These are phyloP conservation scores for Penicillium hesseltinei DNA, from an alignment of 2,329 filamentous ascomycete genomes.

Conservation along the genomic window DNA sequence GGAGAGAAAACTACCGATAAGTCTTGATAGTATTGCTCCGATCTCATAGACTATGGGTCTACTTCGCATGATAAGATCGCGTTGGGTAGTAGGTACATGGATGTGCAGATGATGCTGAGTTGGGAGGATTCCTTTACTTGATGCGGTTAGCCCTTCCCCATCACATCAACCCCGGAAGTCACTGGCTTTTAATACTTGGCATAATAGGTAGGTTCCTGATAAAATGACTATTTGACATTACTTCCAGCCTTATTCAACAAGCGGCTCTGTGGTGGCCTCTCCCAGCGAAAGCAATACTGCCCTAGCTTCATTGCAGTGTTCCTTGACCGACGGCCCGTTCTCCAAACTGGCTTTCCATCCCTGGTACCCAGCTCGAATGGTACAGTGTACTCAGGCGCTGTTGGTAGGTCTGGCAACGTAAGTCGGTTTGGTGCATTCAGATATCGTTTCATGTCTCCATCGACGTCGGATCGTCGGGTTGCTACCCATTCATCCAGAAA, in stretches of 20 bases:
- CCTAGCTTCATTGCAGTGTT: conserved; percentile 14
- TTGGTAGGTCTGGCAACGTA: conserved; percentile 17
- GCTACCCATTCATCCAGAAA: conserved; percentile 21
- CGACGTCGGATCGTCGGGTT: conserved; percentile 6
- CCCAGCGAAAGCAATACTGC: conserved; percentile 21
- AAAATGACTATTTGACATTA: neutral
- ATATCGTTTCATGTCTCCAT: conserved; percentile 15
- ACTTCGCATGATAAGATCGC: neutral
- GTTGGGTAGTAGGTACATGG: neutral
- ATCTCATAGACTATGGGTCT: neutral
- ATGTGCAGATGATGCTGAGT: neutral
- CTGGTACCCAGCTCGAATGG: conserved; percentile 15
- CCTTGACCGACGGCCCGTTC: conserved; percentile 10
- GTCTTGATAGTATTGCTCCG: neutral
- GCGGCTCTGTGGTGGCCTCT: conserved; percentile 16
- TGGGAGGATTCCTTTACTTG: conserved; percentile 12
- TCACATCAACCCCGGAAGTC: neutral
- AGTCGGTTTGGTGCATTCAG: conserved; percentile 18
- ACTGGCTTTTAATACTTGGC: neutral
- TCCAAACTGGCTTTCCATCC: conserved; percentile 14
- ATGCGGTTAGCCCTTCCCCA: conserved; percentile 13
- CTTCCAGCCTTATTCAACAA: neutral
- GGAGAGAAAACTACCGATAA: neutral
- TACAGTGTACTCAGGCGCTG: conserved; percentile 16
- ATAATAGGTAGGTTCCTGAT: neutral